Base-by-base conservation (phyloP, 2,329 filamentous ascomycete genomes). In the Chrysoporthe puriensis region DNA sequence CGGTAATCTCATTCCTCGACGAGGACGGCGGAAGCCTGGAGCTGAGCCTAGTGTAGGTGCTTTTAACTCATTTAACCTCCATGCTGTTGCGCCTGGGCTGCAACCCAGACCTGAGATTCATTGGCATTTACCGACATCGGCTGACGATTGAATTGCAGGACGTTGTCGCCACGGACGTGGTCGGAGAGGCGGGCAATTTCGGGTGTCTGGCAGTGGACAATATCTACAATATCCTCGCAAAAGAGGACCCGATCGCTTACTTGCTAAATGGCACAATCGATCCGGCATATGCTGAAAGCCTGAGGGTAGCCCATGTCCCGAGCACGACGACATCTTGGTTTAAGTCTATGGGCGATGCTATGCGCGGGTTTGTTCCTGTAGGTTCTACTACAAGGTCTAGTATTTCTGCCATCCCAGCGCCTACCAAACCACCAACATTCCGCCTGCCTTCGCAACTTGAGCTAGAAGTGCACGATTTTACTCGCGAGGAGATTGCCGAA, bases 121-220 rank as follows among this genome's bases (percentile, higher is more conserved):
- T 21, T 3, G 11, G 16, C 7, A 1, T 42, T 4, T 21, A 4
- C 36, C 21, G 2, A 13, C 16, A 26, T 26, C 11, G n/a, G n/a
- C 36, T 60, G n/a, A 43, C 40, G 42, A 21, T 60, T 43, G n/a
- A n/a, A 3, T 54, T 36, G 16, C 18, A 69, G 21, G 90, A 93
- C 71, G 78, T 79, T 26, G 79, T 84, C 16, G 84, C 84, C 6
- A 77, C 78, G 46, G 81, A 83, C 7, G 86, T 98, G 43, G 91
- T 90, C n/a, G 92, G 91, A n/a, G 87, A 93, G 52, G 85, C 85
- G 21, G 94, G 92, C 42, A 87, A 84, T 6, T 97, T 97, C 77
- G 96, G 96, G 21, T 98, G 96, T 77, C 82, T 98, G 40, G 93
- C 95, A 0, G 91, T 98, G 1, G 93, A 98, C 80, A 99, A 98